Conservation (phyloP, 495 filamentous ascomycete species). For the Baudoinia panamericana region DNA sequence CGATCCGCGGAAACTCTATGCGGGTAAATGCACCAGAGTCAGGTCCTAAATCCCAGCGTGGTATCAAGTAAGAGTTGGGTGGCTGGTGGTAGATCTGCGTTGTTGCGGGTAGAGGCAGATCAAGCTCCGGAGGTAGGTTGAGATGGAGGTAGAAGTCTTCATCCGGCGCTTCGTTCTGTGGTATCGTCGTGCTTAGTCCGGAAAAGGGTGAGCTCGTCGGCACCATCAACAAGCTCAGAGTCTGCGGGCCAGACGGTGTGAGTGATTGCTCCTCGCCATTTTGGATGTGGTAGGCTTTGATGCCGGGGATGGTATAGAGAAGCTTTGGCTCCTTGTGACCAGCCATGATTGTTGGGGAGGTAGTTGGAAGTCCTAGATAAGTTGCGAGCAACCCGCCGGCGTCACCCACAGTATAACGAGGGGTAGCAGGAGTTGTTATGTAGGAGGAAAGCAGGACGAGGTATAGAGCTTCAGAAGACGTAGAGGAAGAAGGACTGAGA, state of each 20-base stretch:
- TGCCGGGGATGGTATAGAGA: constrained; percentile 72
- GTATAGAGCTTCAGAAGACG: too few relatives aligned
- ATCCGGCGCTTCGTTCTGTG: constrained; percentile 48
- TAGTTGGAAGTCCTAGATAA: too few relatives aligned
- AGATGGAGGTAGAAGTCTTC: constrained; percentile 94
- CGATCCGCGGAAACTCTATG: constrained; percentile 71
- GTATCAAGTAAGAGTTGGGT: constrained; percentile 77
- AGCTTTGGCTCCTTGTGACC: constrained; percentile 57
- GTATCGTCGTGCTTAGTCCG: constrained; percentile 42
- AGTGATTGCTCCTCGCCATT: constrained; percentile 72
- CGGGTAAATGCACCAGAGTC: constrained; percentile 80
- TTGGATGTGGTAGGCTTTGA: constrained; percentile 75
- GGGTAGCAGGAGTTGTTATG: too few relatives aligned
- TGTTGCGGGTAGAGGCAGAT: constrained; percentile 77
- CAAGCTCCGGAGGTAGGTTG: constrained; percentile 83
- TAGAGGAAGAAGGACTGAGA: too few relatives aligned
- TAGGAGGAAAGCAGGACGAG: too few relatives aligned
- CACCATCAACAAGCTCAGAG: constrained; percentile 84
- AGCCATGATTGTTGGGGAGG: constrained; percentile 27
- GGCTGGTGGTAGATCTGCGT: constrained; percentile 93
- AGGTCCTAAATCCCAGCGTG: constrained; percentile 79
- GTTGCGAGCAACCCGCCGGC: too few relatives aligned
- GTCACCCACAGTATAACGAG: too few relatives aligned
- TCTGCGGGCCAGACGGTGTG: constrained; percentile 75
- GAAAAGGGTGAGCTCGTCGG: constrained; percentile 64